These are phyloP conservation scores for Fusarium fujikuroi DNA, from an alignment of 2,329 filamentous ascomycete species.

Conservation along the genomic window DNA sequence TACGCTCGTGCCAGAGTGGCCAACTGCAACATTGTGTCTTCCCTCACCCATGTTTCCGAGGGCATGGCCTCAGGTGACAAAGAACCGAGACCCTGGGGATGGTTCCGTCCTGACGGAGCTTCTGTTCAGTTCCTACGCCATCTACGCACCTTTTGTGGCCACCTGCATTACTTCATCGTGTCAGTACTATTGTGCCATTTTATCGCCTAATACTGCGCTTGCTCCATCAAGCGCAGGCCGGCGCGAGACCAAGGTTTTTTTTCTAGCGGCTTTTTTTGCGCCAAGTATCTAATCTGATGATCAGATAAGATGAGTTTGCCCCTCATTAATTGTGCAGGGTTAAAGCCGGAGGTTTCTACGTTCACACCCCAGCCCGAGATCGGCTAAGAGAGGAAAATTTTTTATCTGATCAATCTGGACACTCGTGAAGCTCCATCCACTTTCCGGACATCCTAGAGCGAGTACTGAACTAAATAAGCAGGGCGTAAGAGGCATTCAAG, in stretches of 20 bases:
- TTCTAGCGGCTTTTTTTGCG: slow-evolving; percentile 22
- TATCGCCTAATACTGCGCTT: not conserved
- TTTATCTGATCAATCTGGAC: slow-evolving; percentile 43
- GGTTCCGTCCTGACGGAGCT: slow-evolving; percentile 11
- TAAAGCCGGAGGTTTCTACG: slow-evolving; percentile 1
- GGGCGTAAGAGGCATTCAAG: not conserved
- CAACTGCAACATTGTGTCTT: not conserved
- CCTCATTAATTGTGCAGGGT: slow-evolving; percentile 7
- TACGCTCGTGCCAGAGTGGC: not conserved
- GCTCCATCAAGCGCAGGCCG: not conserved
- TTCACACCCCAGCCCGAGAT: slow-evolving; percentile 37
- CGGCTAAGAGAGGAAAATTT: slow-evolving; percentile 36
- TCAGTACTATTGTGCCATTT: slow-evolving; percentile 1
- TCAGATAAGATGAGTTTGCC: slow-evolving; percentile 54
- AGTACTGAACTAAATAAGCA: not conserved
- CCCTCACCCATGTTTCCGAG: not conserved
- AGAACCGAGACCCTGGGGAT: not conserved
- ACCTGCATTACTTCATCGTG: slow-evolving; percentile 10
- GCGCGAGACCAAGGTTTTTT: slow-evolving; percentile 10
- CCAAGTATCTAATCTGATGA: slow-evolving; percentile 56
- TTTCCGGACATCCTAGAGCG: not conserved
- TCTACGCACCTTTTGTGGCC: slow-evolving; percentile 1
- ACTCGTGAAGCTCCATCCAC: not conserved
- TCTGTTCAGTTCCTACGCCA: slow-evolving; percentile 5
- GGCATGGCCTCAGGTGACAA: not conserved